Evolutionary conservation across 768 basidiomycete genomes (phyloP), one percentile per base, ranked within the genome.

Genomic region (Imleria badia): DNA sequence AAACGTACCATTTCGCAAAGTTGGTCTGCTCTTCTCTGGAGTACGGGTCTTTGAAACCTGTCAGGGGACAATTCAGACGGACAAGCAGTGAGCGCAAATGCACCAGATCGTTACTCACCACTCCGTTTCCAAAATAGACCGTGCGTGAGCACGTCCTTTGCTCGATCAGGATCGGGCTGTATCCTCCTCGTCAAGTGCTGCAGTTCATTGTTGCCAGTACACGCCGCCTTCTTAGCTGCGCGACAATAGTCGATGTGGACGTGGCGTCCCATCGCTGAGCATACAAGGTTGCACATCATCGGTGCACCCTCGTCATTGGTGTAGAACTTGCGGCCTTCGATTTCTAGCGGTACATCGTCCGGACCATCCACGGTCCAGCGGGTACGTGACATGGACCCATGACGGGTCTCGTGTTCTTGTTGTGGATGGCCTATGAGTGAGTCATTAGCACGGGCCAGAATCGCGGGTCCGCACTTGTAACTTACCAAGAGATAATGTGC

Each of bases 41-140:
- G 54, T 86, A 85, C 0, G 84, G 84, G 61, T 86, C 83, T 73
- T 78, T 82, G 71, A 85, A 85, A 11, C 80, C 83, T 83, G 42
- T 19, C 9, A 30, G 26, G 6, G 4, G 9, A 20, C 20, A 15
- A 23, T 38, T 2, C 30, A 30, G 30, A 14, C n/a, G 5, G 3
- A 12, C 15, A 3, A 36, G 43, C 15, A 30, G 14, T 7, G 5
- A 20, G 34, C 0, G 12, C 6, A 12, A 9, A 29, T 20, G 5
- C 4, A 20, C 1, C 1, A 13, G 26, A 47, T 10, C 0, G 2
- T n/a, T 1, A 45, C 67, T 30, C 51, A 83, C 84, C 85, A 55
- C 76, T 75, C 19, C 84, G 75, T 54, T 75, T 74, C 84, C 84
- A 86, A 57, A 76, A 78, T 29, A 86, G 58, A 23, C 64, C 69